These are phyloP conservation scores for Carpinus fangiana DNA, from an alignment of 306 rosid genomes.

Conservation along the genomic window DNA sequence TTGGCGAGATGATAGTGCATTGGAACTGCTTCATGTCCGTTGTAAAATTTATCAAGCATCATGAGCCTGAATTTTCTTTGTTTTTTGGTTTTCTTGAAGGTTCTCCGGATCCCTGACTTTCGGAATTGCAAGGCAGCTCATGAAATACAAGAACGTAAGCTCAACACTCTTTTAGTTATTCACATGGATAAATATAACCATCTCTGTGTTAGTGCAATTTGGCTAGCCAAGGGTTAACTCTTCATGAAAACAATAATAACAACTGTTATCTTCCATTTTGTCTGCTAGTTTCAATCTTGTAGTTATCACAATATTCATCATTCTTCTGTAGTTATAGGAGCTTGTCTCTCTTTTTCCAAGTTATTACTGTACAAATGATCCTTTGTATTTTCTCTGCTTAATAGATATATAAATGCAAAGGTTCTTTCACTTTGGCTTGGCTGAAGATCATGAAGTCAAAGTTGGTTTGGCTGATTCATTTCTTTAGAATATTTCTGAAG, in stretches of 20 bases:
- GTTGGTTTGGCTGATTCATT: neutral
- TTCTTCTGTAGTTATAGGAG: neutral
- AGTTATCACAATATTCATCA: neutral
- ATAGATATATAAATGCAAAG: neutral
- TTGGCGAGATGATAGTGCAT: neutral
- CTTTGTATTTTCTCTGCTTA: neutral
- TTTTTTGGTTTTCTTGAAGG: constrained; percentile 51
- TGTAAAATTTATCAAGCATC: constrained; percentile 12
- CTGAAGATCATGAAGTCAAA: constrained; percentile 6
- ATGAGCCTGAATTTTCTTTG: constrained; percentile 20
- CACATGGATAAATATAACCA: constrained; percentile 4
- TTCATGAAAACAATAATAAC: neutral
- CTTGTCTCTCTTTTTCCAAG: neutral
- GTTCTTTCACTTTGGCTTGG: neutral
- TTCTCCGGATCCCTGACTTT: constrained; percentile 59
- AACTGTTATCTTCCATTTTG: neutral
- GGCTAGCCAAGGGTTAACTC: neutral
- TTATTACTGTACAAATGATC: neutral
- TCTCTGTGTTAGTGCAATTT: constrained; percentile 1
- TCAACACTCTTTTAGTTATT: constrained; percentile 1
- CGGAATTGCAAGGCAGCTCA: constrained; percentile 64
- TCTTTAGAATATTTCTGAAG: neutral
- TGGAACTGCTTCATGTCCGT: constrained; percentile 7
- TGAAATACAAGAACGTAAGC: constrained; percentile 81
- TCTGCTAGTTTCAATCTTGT: neutral